These are phyloP conservation scores for Mucor indicus DNA, from an alignment of 371 early-diverging fungal genomes.

Conservation along the genomic window DNA sequence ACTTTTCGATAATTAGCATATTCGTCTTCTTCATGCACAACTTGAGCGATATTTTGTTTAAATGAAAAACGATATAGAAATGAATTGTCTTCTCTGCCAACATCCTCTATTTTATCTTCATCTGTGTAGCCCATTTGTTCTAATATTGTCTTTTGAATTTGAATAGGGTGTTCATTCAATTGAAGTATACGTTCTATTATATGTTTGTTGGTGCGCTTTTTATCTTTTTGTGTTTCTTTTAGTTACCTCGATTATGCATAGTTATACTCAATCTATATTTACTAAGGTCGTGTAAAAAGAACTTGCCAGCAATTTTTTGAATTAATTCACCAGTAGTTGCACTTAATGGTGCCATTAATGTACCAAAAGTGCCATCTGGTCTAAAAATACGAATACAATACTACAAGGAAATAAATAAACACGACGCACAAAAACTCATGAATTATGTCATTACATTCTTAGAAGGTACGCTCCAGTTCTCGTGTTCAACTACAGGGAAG, in stretches of 20 bases:
- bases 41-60: conserved; percentile 59
- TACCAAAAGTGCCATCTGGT: conserved; percentile 75
- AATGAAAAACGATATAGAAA: conserved; percentile 79
- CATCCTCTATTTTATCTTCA: conserved; percentile 70
- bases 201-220: too few species aligned
- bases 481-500: conserved; percentile 25
- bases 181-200: conserved; percentile 66
- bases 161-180: conserved; percentile 68
- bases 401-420: conserved; percentile 22
- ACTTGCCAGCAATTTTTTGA: conserved; percentile 68
- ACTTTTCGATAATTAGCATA: conserved; percentile 45
- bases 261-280: conserved; percentile 68
- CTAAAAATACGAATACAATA: conserved; percentile 64
- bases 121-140: conserved; percentile 78
- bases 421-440: too few species aligned
- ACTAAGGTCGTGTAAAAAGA: conserved; percentile 72
- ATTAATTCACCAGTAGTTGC: conserved; percentile 73
- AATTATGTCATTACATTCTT: conserved; percentile 41
- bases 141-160: conserved; percentile 64
- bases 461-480: conserved; percentile 26
- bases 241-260: conserved; percentile 55
- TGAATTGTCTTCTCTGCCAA: conserved; percentile 84
- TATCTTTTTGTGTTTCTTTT: too few species aligned
- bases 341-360: conserved; percentile 62
- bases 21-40: conserved; percentile 32